phyloP scores from a whole-genome alignment of 306 rosid genomes.

The Sechiopsis laciniata region DNA sequence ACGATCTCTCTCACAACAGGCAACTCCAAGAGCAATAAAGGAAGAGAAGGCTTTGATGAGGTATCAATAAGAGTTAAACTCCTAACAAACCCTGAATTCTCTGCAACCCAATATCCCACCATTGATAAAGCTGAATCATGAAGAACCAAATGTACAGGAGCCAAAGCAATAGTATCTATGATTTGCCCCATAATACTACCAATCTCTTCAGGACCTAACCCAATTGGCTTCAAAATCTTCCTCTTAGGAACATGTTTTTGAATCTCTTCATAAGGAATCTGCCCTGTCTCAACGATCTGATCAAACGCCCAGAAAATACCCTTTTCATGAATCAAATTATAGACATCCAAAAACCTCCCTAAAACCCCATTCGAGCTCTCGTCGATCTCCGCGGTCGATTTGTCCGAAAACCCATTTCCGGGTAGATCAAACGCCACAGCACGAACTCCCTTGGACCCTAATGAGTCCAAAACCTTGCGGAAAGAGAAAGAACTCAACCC shows the following conservation, averaged over 20 bases:
- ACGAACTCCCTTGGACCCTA: constrained; percentile 46
- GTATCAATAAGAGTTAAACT: constrained; percentile 83
- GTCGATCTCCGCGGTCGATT: constrained; percentile 38
- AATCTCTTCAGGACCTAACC: constrained; percentile 55
- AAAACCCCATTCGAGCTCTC: constrained; percentile 48
- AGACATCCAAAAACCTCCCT: constrained; percentile 65
- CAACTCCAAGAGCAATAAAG: constrained; percentile 47
- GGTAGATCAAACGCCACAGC: constrained; percentile 68
- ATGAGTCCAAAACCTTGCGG: constrained; percentile 37
- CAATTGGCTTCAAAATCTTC: constrained; percentile 52
- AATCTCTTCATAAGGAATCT: constrained; percentile 80
- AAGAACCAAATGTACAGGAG: constrained; percentile 81
- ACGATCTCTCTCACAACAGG: constrained; percentile 65
- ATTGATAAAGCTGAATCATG: constrained; percentile 76
- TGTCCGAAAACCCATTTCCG: constrained; percentile 83
- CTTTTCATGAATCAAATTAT: constrained; percentile 61
- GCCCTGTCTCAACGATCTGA: constrained; percentile 83
- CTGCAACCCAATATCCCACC: constrained; percentile 59
- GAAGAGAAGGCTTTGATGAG: constrained; percentile 45
- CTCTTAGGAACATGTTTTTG: constrained; percentile 41
- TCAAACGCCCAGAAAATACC: constrained; percentile 96
- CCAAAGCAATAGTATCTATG: constrained; percentile 47
- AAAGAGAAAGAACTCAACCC: constrained; percentile 72
- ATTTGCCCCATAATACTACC: constrained; percentile 71
- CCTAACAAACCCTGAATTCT: constrained; percentile 52